Percentiles rank a stretch among this genome's conserved stretches.
phyloP scores from a whole-genome alignment of 352 stramenopile species.

The Phytophthora idaei region DNA sequence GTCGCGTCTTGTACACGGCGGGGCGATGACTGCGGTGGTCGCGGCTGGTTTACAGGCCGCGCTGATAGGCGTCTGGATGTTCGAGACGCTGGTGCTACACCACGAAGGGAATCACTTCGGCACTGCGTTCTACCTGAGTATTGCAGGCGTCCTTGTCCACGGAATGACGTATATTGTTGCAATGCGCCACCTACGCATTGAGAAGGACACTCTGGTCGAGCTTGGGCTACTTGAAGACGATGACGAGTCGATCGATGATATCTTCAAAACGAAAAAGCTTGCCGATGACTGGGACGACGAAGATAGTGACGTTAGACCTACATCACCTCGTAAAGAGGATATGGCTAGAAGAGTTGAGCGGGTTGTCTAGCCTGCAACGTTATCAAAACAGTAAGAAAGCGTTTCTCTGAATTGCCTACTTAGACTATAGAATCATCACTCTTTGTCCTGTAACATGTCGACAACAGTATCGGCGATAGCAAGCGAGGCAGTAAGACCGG shows the following conservation, averaged over 20 bases:
- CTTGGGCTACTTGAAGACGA: conserved; percentile 36
- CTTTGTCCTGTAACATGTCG: conserved; percentile 44
- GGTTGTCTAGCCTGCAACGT: conserved; percentile 22
- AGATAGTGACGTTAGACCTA: conserved; percentile 6
- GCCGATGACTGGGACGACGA: conserved; percentile 28
- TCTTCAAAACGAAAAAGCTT: conserved; percentile 40
- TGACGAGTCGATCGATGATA: conserved; percentile 34
- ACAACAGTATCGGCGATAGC: conserved; percentile 84
- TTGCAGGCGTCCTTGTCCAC: conserved; percentile 39
- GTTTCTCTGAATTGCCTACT: not conserved
- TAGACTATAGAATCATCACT: conserved; percentile 9
- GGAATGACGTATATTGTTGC: conserved; percentile 35
- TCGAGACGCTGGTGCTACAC: conserved; percentile 44
- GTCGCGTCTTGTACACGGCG: conserved; percentile 43
- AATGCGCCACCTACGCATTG: conserved; percentile 46
- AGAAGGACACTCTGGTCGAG: conserved; percentile 43
- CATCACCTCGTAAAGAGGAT: conserved; percentile 26
- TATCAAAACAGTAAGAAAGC: conserved; percentile 2
- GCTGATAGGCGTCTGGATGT: conserved; percentile 47
- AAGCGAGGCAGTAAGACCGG: conserved; percentile 91
- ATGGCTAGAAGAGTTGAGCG: conserved; percentile 19
- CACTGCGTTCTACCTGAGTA: conserved; percentile 58
- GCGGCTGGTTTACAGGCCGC: conserved; percentile 36
- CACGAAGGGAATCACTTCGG: conserved; percentile 39
- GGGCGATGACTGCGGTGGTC: conserved; percentile 28